phyloP scores from a whole-genome alignment of 2,329 filamentous ascomycete genomes.

The Penicillium sp. region DNA sequence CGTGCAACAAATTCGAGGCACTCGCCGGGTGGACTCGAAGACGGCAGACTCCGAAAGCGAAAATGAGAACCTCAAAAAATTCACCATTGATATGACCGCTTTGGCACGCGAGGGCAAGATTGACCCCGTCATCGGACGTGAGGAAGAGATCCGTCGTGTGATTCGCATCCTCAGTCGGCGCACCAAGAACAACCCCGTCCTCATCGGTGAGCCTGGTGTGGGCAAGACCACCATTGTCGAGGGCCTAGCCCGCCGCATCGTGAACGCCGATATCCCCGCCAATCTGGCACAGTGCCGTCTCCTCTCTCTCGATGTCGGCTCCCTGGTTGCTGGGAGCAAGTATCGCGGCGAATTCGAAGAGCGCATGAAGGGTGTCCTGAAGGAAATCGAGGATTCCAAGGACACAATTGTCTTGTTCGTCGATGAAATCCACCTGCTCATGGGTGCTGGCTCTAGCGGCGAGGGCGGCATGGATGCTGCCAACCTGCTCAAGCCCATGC shows the following conservation, averaged over 20 bases:
- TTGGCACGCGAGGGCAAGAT: constrained; percentile 97
- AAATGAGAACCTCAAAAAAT: constrained; percentile 94
- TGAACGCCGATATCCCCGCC: constrained; percentile 93
- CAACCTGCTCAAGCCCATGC: constrained; percentile 96
- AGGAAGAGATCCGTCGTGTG: constrained; percentile 91
- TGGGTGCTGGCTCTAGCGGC: constrained; percentile 91
- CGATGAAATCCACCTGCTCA: constrained; percentile 96
- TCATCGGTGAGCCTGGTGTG: constrained; percentile 97
- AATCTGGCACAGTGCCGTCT: constrained; percentile 92
- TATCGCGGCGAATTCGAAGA: constrained; percentile 98
- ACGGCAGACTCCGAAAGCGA: constrained; percentile 89
- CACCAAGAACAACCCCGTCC: constrained; percentile 97
- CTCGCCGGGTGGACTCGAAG: constrained; percentile 89
- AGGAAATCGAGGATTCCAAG: constrained; percentile 91
- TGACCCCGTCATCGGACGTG: constrained; percentile 92
- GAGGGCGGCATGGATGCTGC: constrained; percentile 99
- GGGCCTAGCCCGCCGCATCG: constrained; percentile 89
- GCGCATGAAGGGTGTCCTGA: constrained; percentile 97
- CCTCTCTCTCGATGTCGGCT: constrained; percentile 90
- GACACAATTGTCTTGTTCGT: constrained; percentile 98
- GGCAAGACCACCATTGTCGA: constrained; percentile 98
- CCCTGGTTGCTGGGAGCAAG: constrained; percentile 94
- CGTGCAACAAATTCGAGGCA: constrained; percentile 88
- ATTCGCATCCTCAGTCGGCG: constrained; percentile 86
- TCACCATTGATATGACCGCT: constrained; percentile 97